phyloP scores from a whole-genome alignment of 306 rosid species.

The Gynostemma pentaphyllum region DNA sequence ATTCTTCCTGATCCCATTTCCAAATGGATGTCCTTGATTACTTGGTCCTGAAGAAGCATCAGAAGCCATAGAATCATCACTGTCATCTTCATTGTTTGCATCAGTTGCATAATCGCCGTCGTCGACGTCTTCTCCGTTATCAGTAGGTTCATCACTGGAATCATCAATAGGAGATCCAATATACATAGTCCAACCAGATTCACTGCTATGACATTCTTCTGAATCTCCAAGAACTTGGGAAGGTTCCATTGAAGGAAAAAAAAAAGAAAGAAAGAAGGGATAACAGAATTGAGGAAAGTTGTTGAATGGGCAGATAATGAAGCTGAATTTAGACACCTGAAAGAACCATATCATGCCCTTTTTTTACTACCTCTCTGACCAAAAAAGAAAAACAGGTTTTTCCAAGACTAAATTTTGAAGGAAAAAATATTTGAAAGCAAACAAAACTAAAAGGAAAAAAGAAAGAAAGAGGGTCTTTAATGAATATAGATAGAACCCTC shows the following conservation, averaged over 20 bases:
- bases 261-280: not conserved
- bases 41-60: constrained; percentile 95
- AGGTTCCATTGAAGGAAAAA: constrained; percentile 33
- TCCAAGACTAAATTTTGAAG: constrained; percentile 12
- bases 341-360: constrained; percentile 9
- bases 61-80: constrained; percentile 95
- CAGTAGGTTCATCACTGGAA: constrained; percentile 13
- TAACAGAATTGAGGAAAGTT: constrained; percentile 3
- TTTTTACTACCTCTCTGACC: constrained; percentile 11
- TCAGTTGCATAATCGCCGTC: not conserved
- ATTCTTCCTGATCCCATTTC: constrained; percentile 1
- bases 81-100: constrained; percentile 29
- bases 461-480: constrained; percentile 16
- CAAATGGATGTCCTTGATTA: constrained; percentile 16
- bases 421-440: not conserved
- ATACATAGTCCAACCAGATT: constrained; percentile 98
- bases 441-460: not conserved
- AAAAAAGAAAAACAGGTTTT: constrained; percentile 11
- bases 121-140: constrained; percentile 7
- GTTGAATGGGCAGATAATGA: constrained; percentile 16
- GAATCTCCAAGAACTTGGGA: constrained; percentile 37
- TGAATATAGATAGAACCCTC: constrained; percentile 20
- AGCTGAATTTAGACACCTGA: constrained; percentile 20
- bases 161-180: constrained; percentile 54
- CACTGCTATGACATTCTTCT: constrained; percentile 91